Base-by-base conservation (phyloP, 257 asterid species). In the Solanum boliviense region DNA sequence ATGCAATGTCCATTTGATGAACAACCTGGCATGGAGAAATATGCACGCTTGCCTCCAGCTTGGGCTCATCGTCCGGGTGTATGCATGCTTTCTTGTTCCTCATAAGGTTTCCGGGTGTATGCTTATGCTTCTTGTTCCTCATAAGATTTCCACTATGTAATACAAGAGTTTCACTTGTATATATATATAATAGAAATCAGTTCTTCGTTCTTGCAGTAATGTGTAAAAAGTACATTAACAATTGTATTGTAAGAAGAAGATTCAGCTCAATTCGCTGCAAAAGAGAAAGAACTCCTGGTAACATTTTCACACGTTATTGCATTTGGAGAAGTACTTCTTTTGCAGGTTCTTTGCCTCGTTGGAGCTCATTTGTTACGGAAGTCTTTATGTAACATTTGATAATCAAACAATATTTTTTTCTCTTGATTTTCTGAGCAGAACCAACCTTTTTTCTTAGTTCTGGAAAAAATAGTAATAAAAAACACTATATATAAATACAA, bases 11-110 rank as follows among this genome's bases (percentile, higher is more conserved):
- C 99, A 6, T 96, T 92, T 36, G 97, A 97, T 31, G 99, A 97
- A 46, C 98, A 96, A 89, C 99, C 98, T 0, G 98, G 97, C 41
- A 97, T 96, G 99, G 98, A 95, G 56, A 97, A 94, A 88, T 96
- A 94, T 82, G 95, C 99, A 8, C 94, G 95, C 6, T 88, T 95
- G 91, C 99, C 99, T 84, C 99, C 99, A 0, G 99, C 99, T 10
- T 97, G 99, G 99, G 99, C 99, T 16, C 92, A 94, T 89, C 98
- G 99, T 72, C 99, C 99, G 0, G 99, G 99, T 10, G 99, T 96
- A 25, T 91, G 99, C 95, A 97, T 96, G 99, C 98, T 97, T 83
- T 97, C 99, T 84, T 97, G 99, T 91, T 97, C 99, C 76, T 97
- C 99, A 18, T 94, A 89, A 94, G 92, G 32, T 90, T 85, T 84